Evolutionary conservation across 345 rosid genomes (phyloP), one percentile per base, ranked within the genome.

Genomic region (Bruguiera parviflora): DNA sequence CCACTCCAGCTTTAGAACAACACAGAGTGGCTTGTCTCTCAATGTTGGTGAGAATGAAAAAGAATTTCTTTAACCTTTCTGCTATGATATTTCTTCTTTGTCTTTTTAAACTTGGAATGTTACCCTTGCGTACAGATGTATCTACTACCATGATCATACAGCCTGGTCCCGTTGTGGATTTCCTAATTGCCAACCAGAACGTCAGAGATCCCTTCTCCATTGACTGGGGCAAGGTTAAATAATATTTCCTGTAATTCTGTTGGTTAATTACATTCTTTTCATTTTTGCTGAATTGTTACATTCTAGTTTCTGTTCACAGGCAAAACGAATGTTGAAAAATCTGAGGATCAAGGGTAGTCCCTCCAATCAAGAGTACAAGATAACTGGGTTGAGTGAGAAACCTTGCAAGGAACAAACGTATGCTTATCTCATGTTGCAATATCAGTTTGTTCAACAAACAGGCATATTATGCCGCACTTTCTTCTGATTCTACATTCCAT

Each of bases 101-200:
- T 66, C 25, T 29, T 47, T 10, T 39, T 16, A 43, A 56, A 56
- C 28, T 56, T 56, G 19, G 28, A 56, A 56, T 11, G 59, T 29
- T 11, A 0, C 64, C n/a, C 37, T 35, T 49, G 39, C 19, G 15
- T 22, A 37, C 70, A 78, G 76, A 78, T 71, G 76, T 74, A 10
- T 74, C 82, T n/a, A 74, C 71, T 20, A 74, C 82, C 4, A 78
- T 78, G 82, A 68, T 74, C 18, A 13, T 78, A 7, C 29, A 67
- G n/a, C 78, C 82, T n/a, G 82, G 78, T 1, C 78, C 78, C 13
- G 78, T 74, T 27, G 51, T 70, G 47, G 73, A 71, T 37, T 74
- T 78, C 24, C 78, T 78, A 3, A n/a, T 74, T 2, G 5, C 11
- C 2, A 78, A 78, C 58, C 81, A 78, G 51, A 69, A 66, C 66